Conservation (phyloP, 2,329 filamentous ascomycete genomes). For the Phialophora macrospora region DNA sequence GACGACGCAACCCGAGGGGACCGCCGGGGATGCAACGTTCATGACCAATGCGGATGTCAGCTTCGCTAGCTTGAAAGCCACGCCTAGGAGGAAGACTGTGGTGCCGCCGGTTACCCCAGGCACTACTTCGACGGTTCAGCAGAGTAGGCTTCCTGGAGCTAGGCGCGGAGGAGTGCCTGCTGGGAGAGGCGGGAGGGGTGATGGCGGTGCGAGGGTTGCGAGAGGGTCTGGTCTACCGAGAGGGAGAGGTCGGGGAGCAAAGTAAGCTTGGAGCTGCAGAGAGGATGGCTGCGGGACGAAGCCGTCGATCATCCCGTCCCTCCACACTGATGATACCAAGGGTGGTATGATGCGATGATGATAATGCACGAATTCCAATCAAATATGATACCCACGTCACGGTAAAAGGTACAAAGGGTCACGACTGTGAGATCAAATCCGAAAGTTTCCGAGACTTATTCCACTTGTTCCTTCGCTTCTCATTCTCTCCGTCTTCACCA, state of each 20-base stretch:
- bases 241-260: constrained; percentile 48
- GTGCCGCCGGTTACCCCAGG: constrained; percentile 28
- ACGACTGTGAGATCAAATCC: background rate
- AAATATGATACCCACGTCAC: background rate
- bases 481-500: background rate
- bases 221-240: constrained; percentile 37
- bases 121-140: constrained; percentile 25
- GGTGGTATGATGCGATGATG: background rate
- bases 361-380: background rate
- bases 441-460: background rate
- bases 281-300: too few relatives aligned
- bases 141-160: constrained; percentile 12
- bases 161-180: constrained; percentile 41
- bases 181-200: constrained; percentile 25
- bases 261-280: constrained; percentile 36
- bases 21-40: constrained; percentile 30
- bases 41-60: constrained; percentile 34
- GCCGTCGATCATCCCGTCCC: background rate
- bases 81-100: constrained; percentile 37
- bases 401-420: background rate
- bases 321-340: background rate
- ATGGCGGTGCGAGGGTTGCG: constrained; percentile 12
- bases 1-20: constrained; percentile 13
- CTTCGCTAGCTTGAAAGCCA: constrained; percentile 36
- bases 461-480: background rate